Evolutionary conservation across 2,329 filamentous ascomycete species (phyloP), one percentile per base, ranked within the genome.

Genomic region (Arthrinium phaeospermum): DNA sequence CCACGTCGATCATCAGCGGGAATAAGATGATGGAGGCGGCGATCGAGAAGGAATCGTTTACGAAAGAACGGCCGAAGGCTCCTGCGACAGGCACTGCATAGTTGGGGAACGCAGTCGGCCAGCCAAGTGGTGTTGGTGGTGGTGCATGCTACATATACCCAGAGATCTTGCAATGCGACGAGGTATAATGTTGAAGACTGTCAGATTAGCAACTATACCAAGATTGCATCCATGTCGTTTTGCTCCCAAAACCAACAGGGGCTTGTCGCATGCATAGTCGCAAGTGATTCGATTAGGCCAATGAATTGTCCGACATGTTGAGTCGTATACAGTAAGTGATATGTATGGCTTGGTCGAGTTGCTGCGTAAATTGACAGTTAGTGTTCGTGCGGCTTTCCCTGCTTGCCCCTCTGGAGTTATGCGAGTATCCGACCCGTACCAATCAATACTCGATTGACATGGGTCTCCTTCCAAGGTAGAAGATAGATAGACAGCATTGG

Each of bases 1-100:
- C 96, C 69, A 99, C 96, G 22, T 94, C 93, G 71, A 92, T 99
- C 57, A 91, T 98, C 73, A 97, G 91, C 83, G 96, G 97, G 41
- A 94, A 96, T 81, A 91, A 89, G 79, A 94, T 98, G 85, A 95
- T 99, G 88, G 93, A 94, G 68, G 91, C 92, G 67, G 94, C 93
- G 71, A 92, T 96, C 77, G 94, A 96, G 85, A 92, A 88, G 79
- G 87, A 85, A 67, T 89, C 87, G 37, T 93, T 91, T 81, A 86
- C 86, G 57, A 87, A 82, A 76, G 84, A 86, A 53, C 73, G 72
- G 45, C 71, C 79, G 41, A 75, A 77, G 73, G 70, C 75, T 67
- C 51, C 73, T 44, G 47, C 68, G 30, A 27, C 68, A 19, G 47
- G 46, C 8, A 57, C 46, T 57, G 68, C 47, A 6, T 70, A 70